These are phyloP conservation scores for Fragaria vesca DNA, from an alignment of 306 rosid species.

Conservation along the genomic window DNA sequence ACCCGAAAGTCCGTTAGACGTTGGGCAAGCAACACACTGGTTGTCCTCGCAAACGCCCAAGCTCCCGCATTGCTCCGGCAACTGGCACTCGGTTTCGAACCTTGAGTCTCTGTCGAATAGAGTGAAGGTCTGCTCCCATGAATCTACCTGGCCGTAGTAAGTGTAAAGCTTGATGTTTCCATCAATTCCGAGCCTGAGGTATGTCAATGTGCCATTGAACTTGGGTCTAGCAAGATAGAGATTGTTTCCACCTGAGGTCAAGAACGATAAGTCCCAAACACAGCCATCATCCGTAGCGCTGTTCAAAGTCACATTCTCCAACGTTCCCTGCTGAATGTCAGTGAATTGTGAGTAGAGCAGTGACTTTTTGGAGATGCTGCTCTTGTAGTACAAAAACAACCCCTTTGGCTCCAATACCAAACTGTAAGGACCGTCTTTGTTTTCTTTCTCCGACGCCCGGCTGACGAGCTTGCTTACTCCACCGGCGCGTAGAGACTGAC, in stretches of 20 bases:
- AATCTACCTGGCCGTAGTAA: slow-evolving; percentile 36
- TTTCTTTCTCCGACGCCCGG: slow-evolving; percentile 36
- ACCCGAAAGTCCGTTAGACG: slow-evolving; percentile 19
- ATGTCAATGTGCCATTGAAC: slow-evolving; percentile 47
- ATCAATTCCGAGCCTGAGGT: slow-evolving; percentile 56
- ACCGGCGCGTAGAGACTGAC: slow-evolving; percentile 36
- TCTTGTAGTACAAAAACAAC: background rate
- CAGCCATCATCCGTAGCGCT: slow-evolving; percentile 21
- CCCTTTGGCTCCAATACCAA: slow-evolving; percentile 30
- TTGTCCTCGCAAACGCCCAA: slow-evolving; percentile 30
- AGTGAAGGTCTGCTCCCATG: slow-evolving; percentile 46
- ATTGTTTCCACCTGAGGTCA: background rate
- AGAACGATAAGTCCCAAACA: slow-evolving; percentile 20
- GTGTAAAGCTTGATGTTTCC: slow-evolving; percentile 55
- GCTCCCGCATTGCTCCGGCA: slow-evolving; percentile 42
- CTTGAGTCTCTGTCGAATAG: slow-evolving; percentile 42
- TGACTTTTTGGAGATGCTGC: background rate
- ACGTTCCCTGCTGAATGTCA: slow-evolving; percentile 15
- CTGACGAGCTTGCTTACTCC: slow-evolving; percentile 43
- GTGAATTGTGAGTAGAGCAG: slow-evolving; percentile 8
- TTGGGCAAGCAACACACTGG: slow-evolving; percentile 36
- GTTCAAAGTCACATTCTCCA: slow-evolving; percentile 32
- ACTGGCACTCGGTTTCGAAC: slow-evolving; percentile 40
- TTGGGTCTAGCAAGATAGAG: slow-evolving; percentile 37
- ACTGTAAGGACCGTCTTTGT: slow-evolving; percentile 42